Evolutionary conservation across 352 stramenopile genomes (phyloP), one percentile per base, ranked within the genome.

Genomic region (Elongisporangium undulatum): DNA sequence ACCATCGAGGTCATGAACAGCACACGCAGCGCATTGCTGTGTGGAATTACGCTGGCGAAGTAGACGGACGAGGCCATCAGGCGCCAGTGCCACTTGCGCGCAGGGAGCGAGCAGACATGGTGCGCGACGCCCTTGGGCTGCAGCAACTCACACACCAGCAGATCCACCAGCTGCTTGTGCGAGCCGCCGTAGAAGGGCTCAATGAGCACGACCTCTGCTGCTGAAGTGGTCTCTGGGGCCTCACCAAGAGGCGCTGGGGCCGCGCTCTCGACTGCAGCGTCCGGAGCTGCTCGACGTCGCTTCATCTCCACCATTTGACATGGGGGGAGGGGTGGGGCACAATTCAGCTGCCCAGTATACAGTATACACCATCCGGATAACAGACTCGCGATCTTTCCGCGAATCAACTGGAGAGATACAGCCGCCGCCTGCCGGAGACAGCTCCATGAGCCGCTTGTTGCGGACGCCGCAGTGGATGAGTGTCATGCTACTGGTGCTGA

Each of bases 51-150:
- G 0, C 24, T 26, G 9, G 64, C 59, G 22, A 79, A 68, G 10
- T 67, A 20, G 53, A 80, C 56, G 49, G 75, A 69, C 51, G 67
- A 24, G 13, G 67, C 58, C 65, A 76, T 72, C 20, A 77, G 52
- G 16, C 74, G 66, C 75, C 75, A 84, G 54, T 84, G 75, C 75
- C 75, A 84, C 58, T 84, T 84, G 62, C 72, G 72, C 13, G 66
- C 56, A 41, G 69, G 69, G 38, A 84, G 62, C 39, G 72, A 58
- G 48, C 62, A 74, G 13, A 79, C 55, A 13, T 45, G 52, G 49
- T 69, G 53, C 20, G 17, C 20, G 5, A 73, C 61, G n/a, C 63
- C 24, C 13, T 51, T 13, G 6, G 52, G 45, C 4, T 19, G 48
- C 34, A 79, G 53, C 4, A 78, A 56, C 53, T 73, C 59, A 9